Evolutionary conservation across 1,284 basidiomycete genomes (phyloP).

Genomic region (Moesziomyces antarcticus): DNA sequence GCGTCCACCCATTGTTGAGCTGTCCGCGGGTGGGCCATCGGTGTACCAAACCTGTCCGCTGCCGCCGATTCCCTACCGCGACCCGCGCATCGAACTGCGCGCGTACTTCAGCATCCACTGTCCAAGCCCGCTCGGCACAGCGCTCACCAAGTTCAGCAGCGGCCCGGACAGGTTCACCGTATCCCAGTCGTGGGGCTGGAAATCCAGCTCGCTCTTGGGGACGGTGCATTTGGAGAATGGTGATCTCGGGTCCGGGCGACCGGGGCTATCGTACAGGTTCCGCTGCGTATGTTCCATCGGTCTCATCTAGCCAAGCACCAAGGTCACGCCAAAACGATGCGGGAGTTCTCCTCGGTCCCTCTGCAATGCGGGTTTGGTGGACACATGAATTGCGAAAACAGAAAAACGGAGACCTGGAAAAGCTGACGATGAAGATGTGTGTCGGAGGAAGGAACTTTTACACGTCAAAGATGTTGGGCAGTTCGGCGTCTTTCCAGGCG

Average conservation of each 20-base stretch:
- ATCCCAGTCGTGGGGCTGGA: slow-evolving; percentile 72
- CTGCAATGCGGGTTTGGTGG: no score
- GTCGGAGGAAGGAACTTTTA: neutral
- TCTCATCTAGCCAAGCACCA: slow-evolving; percentile 18
- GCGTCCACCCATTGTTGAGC: slow-evolving; percentile 15
- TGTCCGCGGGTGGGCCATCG: slow-evolving; percentile 31
- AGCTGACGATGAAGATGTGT: no score
- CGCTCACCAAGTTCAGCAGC: slow-evolving; percentile 83
- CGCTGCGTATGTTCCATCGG: slow-evolving; percentile 55
- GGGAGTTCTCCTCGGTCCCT: no score
- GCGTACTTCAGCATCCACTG: slow-evolving; percentile 85
- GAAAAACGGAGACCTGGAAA: neutral
- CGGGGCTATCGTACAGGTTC: slow-evolving; percentile 33
- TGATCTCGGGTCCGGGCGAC: slow-evolving; percentile 68
- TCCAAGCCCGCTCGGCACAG: slow-evolving; percentile 81
- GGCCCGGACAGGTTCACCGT: slow-evolving; percentile 86
- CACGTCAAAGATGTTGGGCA: slow-evolving; percentile 42
- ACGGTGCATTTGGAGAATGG: slow-evolving; percentile 69
- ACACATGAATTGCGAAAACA: neutral
- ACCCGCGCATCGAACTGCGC: slow-evolving; percentile 69
- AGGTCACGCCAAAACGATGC: no score
- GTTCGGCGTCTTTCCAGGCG: slow-evolving; percentile 21
- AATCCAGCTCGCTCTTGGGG: slow-evolving; percentile 68
- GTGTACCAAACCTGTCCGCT: slow-evolving; percentile 25
- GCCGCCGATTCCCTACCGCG: slow-evolving; percentile 66